These are phyloP conservation scores for Verticillium albo-atrum DNA, from an alignment of 2,329 filamentous ascomycete species.

Conservation along the genomic window DNA sequence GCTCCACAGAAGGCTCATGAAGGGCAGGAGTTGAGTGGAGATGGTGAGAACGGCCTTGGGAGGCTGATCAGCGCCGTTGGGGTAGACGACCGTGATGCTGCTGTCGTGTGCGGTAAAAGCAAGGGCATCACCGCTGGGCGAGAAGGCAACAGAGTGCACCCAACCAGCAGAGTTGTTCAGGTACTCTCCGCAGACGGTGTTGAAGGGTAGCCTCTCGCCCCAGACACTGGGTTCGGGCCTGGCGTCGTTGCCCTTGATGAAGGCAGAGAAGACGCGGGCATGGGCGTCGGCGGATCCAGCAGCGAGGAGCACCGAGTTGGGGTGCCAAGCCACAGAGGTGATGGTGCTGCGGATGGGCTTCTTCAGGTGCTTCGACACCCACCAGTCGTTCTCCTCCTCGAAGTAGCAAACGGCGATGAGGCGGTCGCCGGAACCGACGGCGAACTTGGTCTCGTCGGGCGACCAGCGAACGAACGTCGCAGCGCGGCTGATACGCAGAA, in stretches of 20 bases:
- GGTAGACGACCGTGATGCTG: conserved; percentile 95
- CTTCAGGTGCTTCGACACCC: conserved; percentile 99
- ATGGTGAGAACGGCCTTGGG: conserved; percentile 88
- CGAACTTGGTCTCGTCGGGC: conserved; percentile 94
- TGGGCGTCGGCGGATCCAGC: conserved; percentile 97
- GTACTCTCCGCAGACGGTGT: conserved; percentile 96
- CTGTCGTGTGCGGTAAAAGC: conserved; percentile 95
- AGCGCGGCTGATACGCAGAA: conserved; percentile 93
- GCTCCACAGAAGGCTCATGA: conserved; percentile 90
- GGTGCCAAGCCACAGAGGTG: conserved; percentile 93
- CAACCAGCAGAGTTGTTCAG: conserved; percentile 95
- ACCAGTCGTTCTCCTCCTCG: conserved; percentile 99
- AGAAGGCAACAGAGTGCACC: conserved; percentile 92
- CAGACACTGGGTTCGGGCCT: conserved; percentile 83
- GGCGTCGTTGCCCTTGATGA: conserved; percentile 90
- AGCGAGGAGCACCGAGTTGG: conserved; percentile 91
- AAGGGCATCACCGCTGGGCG: conserved; percentile 85
- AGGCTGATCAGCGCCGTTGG: conserved; percentile 82
- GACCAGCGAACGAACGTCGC: conserved; percentile 98
- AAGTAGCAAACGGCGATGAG: conserved; percentile 98
- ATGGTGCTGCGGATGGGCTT: conserved; percentile 98
- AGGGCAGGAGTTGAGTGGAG: conserved; percentile 84
- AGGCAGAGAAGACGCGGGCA: conserved; percentile 88
- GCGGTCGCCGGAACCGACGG: conserved; percentile 90
- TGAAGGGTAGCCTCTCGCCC: conserved; percentile 95